Percentiles rank a stretch among this genome's conserved stretches.
Conservation (phyloP, 805 yeast genomes). For the Nakazawaea laoshanensis region DNA sequence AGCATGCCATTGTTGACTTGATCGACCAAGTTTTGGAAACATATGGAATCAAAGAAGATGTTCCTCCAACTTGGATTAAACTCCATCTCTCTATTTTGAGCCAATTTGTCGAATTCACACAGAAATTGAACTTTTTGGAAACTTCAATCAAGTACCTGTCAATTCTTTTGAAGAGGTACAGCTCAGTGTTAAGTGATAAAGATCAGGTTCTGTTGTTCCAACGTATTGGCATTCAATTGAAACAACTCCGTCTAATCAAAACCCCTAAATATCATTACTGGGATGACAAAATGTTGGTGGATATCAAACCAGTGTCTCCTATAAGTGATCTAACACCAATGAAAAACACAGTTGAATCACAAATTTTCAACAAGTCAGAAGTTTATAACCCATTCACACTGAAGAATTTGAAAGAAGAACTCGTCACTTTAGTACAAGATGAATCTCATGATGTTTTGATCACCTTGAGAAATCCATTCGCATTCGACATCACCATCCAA, state of each 20-base stretch:
- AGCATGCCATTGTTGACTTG: conserved; percentile 17
- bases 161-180: conserved; percentile 45
- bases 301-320: conserved; percentile 27
- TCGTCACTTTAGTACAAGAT: conserved; percentile 40
- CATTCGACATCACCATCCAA: conserved; percentile 58
- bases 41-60: conserved; percentile 41
- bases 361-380: neutral
- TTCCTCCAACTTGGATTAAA: conserved; percentile 40
- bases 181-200: conserved; percentile 41
- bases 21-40: conserved; percentile 39
- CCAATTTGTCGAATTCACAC: conserved; percentile 13
- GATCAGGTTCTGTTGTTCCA: conserved; percentile 44
- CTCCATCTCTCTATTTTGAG: conserved; percentile 45
- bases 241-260: conserved; percentile 17
- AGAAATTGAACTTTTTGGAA: conserved; percentile 35
- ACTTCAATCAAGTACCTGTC: conserved; percentile 40
- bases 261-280: conserved; percentile 40
- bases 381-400: conserved; percentile 42
- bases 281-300: conserved; percentile 64
- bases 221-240: conserved; percentile 22
- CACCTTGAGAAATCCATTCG: conserved; percentile 70
- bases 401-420: conserved; percentile 13
- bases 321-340: conserved; percentile 17
- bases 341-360: conserved; percentile 7
- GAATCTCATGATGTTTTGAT: conserved; percentile 55